Base-by-base conservation (phyloP, 2,329 filamentous ascomycete species). In the Dothistroma septosporum region DNA sequence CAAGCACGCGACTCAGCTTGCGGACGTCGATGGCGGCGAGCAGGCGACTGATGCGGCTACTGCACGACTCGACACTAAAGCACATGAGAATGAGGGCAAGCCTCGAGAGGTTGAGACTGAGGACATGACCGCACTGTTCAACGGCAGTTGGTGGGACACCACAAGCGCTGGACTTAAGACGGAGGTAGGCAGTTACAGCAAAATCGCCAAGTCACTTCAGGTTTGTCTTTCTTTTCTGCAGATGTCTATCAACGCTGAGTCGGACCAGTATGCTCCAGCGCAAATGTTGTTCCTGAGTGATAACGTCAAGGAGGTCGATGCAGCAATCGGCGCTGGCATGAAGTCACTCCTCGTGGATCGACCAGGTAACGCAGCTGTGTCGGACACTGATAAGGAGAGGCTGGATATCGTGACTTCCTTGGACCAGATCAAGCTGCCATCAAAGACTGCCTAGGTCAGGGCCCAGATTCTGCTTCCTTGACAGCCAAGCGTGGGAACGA, bases 251-350 rank as follows among this genome's bases (percentile, higher is more conserved):
- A 35, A 28, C 8, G 47, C 61, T 63, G 50, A 58, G 10, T n/a
- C 50, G 47, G 16, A 76, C 79, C 35, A 76, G 68, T 62, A 80
- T 59, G 68, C 77, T 54, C 73, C 80, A 19, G 74, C 73, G 11
- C 79, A 83, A 59, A 89, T 89, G 79, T 78, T 91, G n/a, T 94
- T 94, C 73, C 77, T 93, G 62, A 93, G 89, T 70, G 90, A 94
- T 76, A 92, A 92, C 70, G 81, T 90, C 50, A 84, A 83, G 70
- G 81, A 82, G 68, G 76, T 79, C 53, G 72, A 76, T 65, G 79
- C 79, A 19, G 79, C 79, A 6, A 70, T 70, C 47, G 68, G 71
- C 55, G 78, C 78, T 8, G 74, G 75, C 37, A 74, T 81, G 64
- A 72, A 77, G 60, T 71, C 75, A 5, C 64, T 80, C 9, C 67